Conservation (phyloP, 1,284 basidiomycete species). For the Grifola frondosa region DNA sequence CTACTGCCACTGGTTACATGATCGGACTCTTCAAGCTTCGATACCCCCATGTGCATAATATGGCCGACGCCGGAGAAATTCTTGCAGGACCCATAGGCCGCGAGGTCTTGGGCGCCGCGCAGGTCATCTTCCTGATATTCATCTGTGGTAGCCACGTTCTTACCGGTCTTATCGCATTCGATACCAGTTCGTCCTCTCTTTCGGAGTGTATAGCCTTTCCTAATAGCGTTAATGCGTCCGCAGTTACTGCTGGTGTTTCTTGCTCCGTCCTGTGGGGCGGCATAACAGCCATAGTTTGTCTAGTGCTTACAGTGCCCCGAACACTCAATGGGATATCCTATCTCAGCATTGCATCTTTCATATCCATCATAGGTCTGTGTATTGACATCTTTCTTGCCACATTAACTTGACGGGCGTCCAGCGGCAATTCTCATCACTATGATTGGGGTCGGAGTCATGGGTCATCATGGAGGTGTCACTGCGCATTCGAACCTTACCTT, state of each 20-base stretch:
- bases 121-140: slow-evolving; percentile 51
- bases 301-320: slow-evolving; percentile 31
- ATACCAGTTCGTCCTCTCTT: slow-evolving; percentile 27
- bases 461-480: slow-evolving; percentile 39
- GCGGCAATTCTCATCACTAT: slow-evolving; percentile 45
- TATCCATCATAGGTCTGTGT: slow-evolving; percentile 41
- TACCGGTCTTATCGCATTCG: slow-evolving; percentile 34
- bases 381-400: slow-evolving; percentile 28
- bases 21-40: slow-evolving; percentile 32
- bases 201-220: neutral
- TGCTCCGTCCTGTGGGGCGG: slow-evolving; percentile 33
- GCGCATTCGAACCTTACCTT: slow-evolving; percentile 43
- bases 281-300: slow-evolving; percentile 29
- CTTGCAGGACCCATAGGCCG: slow-evolving; percentile 49
- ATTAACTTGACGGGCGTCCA: slow-evolving; percentile 2
- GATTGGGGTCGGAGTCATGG: slow-evolving; percentile 51
- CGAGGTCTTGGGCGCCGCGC: slow-evolving; percentile 48
- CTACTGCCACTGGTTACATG: slow-evolving; percentile 30
- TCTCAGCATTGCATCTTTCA: slow-evolving; percentile 32
- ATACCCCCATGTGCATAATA: slow-evolving; percentile 35
- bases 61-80: slow-evolving; percentile 51
- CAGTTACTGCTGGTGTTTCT: slow-evolving; percentile 31
- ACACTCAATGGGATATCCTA: slow-evolving; percentile 33
- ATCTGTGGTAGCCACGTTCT: slow-evolving; percentile 33
- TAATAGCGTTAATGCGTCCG: neutral